Evolutionary conservation across 106 monocot species (phyloP).

Genomic region (Alisma plantagoaquatica): DNA sequence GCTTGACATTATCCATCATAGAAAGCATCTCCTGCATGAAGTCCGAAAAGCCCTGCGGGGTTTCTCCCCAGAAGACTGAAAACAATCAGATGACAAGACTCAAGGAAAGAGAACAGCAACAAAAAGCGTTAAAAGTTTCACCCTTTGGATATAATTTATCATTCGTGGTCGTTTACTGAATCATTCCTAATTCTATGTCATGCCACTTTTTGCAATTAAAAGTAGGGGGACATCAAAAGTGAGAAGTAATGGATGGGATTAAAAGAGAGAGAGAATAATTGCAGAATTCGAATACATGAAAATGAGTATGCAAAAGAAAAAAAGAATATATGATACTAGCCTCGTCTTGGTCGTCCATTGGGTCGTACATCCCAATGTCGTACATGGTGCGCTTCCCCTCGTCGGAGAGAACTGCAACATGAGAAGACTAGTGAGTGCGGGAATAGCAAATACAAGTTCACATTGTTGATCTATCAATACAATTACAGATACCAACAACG

Average conservation of each 20-base stretch:
- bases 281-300: not conserved
- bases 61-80: not conserved
- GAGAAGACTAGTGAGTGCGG: too few species aligned
- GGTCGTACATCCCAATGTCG: conserved; percentile 79
- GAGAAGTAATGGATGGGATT: too few species aligned
- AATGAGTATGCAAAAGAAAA: too few species aligned
- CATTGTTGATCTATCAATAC: too few species aligned
- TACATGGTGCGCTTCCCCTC: conserved; percentile 79
- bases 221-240: too few species aligned
- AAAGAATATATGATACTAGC: conserved; percentile 9
- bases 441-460: too few species aligned
- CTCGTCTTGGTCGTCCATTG: conserved; percentile 65
- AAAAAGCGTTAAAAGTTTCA: too few species aligned
- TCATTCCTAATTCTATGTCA: too few species aligned
- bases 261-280: not conserved
- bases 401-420: conserved; percentile 63
- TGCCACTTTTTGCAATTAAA: too few species aligned
- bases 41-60: conserved; percentile 63
- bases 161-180: too few species aligned
- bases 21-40: conserved; percentile 82
- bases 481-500: not conserved
- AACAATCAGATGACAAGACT: not conserved
- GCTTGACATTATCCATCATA: conserved; percentile 58
- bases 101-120: too few species aligned
- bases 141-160: too few species aligned